A percentile compares a stretch with the other conserved stretches of the same genome.
These are phyloP conservation scores for Euphorbia tirucalli DNA, from an alignment of 345 rosid species.

Conservation along the genomic window DNA sequence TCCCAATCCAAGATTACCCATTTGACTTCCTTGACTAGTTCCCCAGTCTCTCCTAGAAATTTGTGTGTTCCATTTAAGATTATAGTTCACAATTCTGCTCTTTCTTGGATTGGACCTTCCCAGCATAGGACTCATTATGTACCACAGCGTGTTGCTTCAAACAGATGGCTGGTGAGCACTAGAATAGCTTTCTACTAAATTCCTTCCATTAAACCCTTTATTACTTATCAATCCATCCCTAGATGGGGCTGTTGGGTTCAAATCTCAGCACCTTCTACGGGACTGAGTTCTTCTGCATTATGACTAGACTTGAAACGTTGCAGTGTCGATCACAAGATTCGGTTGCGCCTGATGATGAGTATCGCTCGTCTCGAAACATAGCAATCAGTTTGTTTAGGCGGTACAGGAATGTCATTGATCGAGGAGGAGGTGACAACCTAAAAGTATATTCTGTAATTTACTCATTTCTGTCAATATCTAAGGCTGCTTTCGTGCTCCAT, in stretches of 20 bases:
- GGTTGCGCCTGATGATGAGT: slow-evolving; percentile 65
- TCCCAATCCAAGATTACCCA: slow-evolving; percentile 23
- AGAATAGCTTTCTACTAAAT: slow-evolving; percentile 5
- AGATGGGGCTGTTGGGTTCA: no score
- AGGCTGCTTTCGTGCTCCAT: slow-evolving; percentile 6
- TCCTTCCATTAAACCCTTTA: no score
- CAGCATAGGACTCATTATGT: slow-evolving; percentile 30
- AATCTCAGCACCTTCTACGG: no score
- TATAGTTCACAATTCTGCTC: slow-evolving; percentile 29
- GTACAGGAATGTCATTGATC: slow-evolving; percentile 74
- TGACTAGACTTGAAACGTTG: slow-evolving; percentile 15
- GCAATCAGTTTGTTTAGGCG: slow-evolving; percentile 82
- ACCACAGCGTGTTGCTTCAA: slow-evolving; percentile 28
- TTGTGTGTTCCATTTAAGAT: slow-evolving; percentile 25
- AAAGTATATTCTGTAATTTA: slow-evolving; percentile 53
- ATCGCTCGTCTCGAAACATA: slow-evolving; percentile 82
- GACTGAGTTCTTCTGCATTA: no score
- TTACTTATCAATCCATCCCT: no score
- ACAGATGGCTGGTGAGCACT: slow-evolving; percentile 57
- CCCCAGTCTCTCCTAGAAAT: slow-evolving; percentile 29
- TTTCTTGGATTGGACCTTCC: slow-evolving; percentile 37
- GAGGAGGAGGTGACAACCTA: slow-evolving; percentile 92
- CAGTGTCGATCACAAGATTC: slow-evolving; percentile 57
- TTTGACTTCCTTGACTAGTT: slow-evolving; percentile 28
- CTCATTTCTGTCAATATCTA: slow-evolving; percentile 18